phyloP scores from a whole-genome alignment of 345 rosid species.

The Fremontodendron californicum region DNA sequence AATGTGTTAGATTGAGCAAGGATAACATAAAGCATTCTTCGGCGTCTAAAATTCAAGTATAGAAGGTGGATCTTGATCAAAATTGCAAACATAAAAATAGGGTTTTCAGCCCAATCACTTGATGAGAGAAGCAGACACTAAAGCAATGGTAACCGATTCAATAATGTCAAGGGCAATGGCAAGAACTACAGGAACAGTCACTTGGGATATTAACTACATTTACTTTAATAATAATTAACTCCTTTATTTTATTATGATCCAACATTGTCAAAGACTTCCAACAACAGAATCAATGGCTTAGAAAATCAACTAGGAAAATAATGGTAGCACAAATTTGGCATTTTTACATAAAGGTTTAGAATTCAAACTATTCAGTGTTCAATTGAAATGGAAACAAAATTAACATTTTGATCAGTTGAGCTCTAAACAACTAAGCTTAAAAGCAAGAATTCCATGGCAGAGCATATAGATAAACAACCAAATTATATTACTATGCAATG shows the following conservation, averaged over 20 bases:
- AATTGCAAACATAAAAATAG: background rate
- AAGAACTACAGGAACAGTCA: background rate
- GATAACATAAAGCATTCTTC: background rate
- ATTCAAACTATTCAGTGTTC: background rate
- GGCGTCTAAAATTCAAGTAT: background rate
- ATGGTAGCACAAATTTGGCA: background rate
- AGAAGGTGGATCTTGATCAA: background rate
- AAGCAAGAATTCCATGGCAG: slow-evolving; percentile 3
- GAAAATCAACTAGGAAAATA: background rate
- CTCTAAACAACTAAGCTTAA: background rate
- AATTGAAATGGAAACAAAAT: background rate
- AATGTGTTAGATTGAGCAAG: background rate
- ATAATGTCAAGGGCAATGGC: background rate
- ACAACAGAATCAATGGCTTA: background rate
- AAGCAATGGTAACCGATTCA: background rate
- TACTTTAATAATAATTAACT: background rate
- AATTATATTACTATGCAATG: background rate
- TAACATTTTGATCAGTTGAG: background rate
- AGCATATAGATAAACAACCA: background rate
- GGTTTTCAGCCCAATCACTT: background rate
- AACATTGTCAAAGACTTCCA: background rate
- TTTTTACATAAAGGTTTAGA: background rate
- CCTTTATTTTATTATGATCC: background rate
- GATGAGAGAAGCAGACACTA: background rate
- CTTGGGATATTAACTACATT: background rate